Conservation (phyloP, 306 rosid genomes). For the Dryas drummondii region DNA sequence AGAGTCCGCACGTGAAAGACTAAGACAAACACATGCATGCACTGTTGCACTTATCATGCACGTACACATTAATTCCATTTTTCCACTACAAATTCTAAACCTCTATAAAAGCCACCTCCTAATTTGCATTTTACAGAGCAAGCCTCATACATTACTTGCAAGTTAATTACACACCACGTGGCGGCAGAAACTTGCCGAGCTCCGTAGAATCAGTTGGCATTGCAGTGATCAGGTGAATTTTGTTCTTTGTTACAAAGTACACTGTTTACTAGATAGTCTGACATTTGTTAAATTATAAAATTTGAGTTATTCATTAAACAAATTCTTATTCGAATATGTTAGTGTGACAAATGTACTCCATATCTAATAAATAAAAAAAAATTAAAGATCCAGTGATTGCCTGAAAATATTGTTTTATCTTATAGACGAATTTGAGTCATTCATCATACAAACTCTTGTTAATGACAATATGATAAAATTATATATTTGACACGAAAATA, state of each 20-base stretch:
- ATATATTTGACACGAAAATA: too few species aligned
- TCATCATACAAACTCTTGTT: too few species aligned
- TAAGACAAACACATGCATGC: conserved; percentile 44
- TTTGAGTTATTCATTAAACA: too few species aligned
- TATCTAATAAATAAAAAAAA: too few species aligned
- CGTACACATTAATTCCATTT: conserved; percentile 12
- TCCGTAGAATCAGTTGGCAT: neutral
- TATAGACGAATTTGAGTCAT: too few species aligned
- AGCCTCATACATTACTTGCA: neutral
- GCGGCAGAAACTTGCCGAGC: conserved; percentile 8
- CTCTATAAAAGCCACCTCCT: conserved; percentile 32
- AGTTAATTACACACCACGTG: neutral
- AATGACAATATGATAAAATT: too few species aligned
- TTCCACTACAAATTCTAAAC: neutral
- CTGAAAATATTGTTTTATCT: too few species aligned
- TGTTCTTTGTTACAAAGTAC: neutral
- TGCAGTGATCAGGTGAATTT: conserved; percentile 32
- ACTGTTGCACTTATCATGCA: conserved; percentile 10
- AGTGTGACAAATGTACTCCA: too few species aligned
- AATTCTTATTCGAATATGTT: too few species aligned
- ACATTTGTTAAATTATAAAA: too few species aligned
- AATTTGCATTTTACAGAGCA: conserved; percentile 25
- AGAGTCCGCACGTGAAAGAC: conserved; percentile 54
- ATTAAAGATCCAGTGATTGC: too few species aligned
- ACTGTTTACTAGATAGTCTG: too few species aligned